phyloP scores from a whole-genome alignment of 306 rosid genomes.

The Luffa acutangula region DNA sequence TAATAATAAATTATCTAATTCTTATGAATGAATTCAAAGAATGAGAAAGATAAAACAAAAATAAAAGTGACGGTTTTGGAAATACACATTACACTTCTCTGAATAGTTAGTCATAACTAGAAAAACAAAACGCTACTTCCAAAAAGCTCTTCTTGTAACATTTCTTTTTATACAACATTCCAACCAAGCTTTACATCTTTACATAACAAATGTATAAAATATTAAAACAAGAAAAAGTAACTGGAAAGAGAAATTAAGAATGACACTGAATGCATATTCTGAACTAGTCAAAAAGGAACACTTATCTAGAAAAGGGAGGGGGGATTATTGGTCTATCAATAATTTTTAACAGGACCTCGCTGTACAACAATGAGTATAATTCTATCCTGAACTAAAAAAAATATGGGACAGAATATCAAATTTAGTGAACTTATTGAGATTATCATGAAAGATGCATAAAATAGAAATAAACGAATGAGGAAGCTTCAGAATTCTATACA shows the following conservation, averaged over 20 bases:
- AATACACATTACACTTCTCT: background rate
- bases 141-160: background rate
- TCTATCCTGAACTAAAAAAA: background rate
- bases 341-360: background rate
- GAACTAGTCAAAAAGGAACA: background rate
- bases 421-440: background rate
- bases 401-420: background rate
- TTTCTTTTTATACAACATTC: background rate
- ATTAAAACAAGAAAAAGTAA: background rate
- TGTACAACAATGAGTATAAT: background rate
- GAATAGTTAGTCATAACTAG: background rate
- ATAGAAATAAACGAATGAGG: slow-evolving; percentile 22
- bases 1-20: background rate
- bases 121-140: background rate
- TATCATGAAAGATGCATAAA: background rate
- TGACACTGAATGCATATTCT: background rate
- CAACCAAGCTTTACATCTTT: background rate
- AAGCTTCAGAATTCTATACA: slow-evolving; percentile 27
- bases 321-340: background rate
- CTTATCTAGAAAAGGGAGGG: background rate
- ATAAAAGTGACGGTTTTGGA: background rate
- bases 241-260: background rate
- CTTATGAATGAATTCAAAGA: background rate
- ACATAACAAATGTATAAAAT: background rate
- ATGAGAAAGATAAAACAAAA: background rate